Evolutionary conservation across 768 basidiomycete species (phyloP).

Genomic region (Galerina marginata): DNA sequence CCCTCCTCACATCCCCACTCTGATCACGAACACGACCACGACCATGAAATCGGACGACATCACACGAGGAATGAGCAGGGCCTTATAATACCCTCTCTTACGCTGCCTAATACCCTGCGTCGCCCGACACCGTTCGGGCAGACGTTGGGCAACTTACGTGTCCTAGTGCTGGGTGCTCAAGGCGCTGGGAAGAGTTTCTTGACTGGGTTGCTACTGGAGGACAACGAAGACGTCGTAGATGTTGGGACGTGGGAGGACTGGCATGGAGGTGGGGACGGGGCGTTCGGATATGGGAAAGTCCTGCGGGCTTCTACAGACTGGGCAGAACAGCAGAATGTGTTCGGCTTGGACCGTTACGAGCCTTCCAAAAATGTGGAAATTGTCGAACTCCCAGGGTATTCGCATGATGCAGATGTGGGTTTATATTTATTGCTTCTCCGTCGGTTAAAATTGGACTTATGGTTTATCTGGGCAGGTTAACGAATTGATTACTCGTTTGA

Average conservation of each 20-base stretch:
- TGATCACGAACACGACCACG: slow-evolving; percentile 24
- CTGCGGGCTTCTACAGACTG: slow-evolving; percentile 73
- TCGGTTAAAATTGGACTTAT: neutral
- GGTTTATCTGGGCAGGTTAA: slow-evolving; percentile 34
- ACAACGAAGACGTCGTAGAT: slow-evolving; percentile 74
- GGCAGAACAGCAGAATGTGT: slow-evolving; percentile 67
- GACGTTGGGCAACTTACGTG: slow-evolving; percentile 63
- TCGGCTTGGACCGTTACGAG: slow-evolving; percentile 71
- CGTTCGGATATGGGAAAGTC: slow-evolving; percentile 45
- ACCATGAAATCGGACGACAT: slow-evolving; percentile 10
- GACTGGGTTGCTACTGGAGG: slow-evolving; percentile 56
- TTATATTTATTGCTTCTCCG: slow-evolving; percentile 3
- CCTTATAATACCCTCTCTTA: slow-evolving; percentile 73
- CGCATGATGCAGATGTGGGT: slow-evolving; percentile 52
- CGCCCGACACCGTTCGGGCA: slow-evolving; percentile 72
- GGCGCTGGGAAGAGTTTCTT: slow-evolving; percentile 52
- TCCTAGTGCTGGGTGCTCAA: slow-evolving; percentile 58
- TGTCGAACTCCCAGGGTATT: slow-evolving; percentile 52
- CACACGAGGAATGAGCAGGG: slow-evolving; percentile 40
- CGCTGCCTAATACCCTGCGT: slow-evolving; percentile 63
- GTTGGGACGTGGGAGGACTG: slow-evolving; percentile 61
- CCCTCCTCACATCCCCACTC: slow-evolving; percentile 43
- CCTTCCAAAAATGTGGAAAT: slow-evolving; percentile 71
- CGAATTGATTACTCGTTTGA: slow-evolving; percentile 37
- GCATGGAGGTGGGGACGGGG: slow-evolving; percentile 20